A percentile compares a stretch with the other conserved stretches of the same genome.
These are phyloP conservation scores for Schwanniomyces occidentalis DNA, from an alignment of 805 yeast genomes.

Conservation along the genomic window DNA sequence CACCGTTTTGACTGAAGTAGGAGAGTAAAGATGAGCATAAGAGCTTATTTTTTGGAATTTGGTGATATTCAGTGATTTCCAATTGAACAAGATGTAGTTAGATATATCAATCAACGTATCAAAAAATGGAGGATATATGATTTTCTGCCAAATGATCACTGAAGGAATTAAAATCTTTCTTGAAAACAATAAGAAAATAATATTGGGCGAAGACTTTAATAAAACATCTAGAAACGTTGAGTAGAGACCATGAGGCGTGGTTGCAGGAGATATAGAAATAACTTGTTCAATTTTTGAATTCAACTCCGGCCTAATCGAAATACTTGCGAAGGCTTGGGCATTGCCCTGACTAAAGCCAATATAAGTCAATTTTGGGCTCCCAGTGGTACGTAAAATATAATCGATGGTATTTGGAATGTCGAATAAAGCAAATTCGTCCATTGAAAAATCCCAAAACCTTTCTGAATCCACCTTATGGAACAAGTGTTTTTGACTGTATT, in stretches of 20 bases:
- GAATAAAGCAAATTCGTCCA: slow-evolving; percentile 88
- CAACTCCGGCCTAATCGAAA: slow-evolving; percentile 63
- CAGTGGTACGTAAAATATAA: slow-evolving; percentile 59
- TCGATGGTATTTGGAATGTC: slow-evolving; percentile 86
- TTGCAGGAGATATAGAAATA: slow-evolving; percentile 90
- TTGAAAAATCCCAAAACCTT: slow-evolving; percentile 84
- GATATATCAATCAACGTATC: slow-evolving; percentile 70
- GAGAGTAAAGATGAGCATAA: slow-evolving; percentile 85
- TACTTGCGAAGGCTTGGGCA: slow-evolving; percentile 87
- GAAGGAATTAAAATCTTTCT: slow-evolving; percentile 71
- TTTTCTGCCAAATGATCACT: slow-evolving; percentile 75
- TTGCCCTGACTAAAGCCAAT: slow-evolving; percentile 94
- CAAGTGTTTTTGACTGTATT: slow-evolving; percentile 80
- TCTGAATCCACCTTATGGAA: slow-evolving; percentile 31
- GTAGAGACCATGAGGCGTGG: slow-evolving; percentile 84
- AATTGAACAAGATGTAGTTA: slow-evolving; percentile 68
- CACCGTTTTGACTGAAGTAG: slow-evolving; percentile 86
- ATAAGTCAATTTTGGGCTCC: slow-evolving; percentile 50
- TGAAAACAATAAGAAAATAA: slow-evolving; percentile 74
- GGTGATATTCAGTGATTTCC: slow-evolving; percentile 75
- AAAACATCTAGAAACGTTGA: slow-evolving; percentile 75
- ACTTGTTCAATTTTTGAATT: slow-evolving; percentile 57
- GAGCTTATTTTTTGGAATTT: slow-evolving; percentile 73
- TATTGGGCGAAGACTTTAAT: slow-evolving; percentile 71
- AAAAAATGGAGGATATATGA: slow-evolving; percentile 76